Evolutionary conservation across 2,329 filamentous ascomycete species (phyloP).

Genomic region (Aspergillus hiratsukae): DNA sequence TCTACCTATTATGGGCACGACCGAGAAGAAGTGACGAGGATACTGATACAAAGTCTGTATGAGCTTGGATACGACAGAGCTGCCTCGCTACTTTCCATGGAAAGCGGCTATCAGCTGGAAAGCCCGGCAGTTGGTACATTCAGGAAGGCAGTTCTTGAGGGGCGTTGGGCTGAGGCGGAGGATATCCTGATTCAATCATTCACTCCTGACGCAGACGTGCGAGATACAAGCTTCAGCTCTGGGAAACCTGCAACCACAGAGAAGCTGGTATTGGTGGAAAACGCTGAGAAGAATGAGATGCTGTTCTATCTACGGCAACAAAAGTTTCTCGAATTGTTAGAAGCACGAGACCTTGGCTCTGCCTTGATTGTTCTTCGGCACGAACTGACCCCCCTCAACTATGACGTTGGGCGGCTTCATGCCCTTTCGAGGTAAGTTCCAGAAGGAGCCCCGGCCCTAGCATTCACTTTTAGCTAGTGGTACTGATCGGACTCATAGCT

Average conservation of each 20-base stretch:
- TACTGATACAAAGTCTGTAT: conserved; percentile 83
- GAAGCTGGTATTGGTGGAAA: conserved; percentile 69
- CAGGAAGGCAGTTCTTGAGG: conserved; percentile 70
- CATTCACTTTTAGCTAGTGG: neutral
- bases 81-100: conserved; percentile 67
- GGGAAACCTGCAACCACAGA: conserved; percentile 30
- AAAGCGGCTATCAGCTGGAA: conserved; percentile 86
- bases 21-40: conserved; percentile 85
- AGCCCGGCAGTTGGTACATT: conserved; percentile 83
- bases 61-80: conserved; percentile 83
- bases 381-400: conserved; percentile 81
- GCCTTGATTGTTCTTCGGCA: conserved; percentile 80
- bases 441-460: neutral
- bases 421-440: conserved; percentile 65
- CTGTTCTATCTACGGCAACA: conserved; percentile 85
- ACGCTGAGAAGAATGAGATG: conserved; percentile 73
- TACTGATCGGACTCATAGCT: conserved; percentile 43
- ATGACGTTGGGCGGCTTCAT: conserved; percentile 72
- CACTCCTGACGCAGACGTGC: conserved; percentile 41
- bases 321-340: conserved; percentile 88
- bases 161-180: conserved; percentile 84
- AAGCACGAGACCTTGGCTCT: conserved; percentile 65
- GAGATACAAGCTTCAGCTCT: conserved; percentile 33
- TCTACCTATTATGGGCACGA: conserved; percentile 75
- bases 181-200: conserved; percentile 61